Base-by-base conservation (phyloP, 257 asterid genomes). In the Misopates orontium region DNA sequence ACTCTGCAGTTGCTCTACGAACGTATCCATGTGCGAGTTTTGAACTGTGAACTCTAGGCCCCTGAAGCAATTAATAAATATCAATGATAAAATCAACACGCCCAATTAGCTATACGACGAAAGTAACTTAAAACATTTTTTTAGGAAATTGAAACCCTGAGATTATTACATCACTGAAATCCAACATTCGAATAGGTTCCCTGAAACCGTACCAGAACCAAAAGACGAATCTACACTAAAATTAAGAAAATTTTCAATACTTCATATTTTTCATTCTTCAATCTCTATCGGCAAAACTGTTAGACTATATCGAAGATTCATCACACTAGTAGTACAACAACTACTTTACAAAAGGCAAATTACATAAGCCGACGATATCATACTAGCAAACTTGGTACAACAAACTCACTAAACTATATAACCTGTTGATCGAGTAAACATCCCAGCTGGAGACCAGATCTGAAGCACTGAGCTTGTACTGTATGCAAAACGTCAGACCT, bases 401-500 rank as follows among this genome's bases (percentile, higher is more conserved):
- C 11, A 13, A 2, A 42, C 28, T 3, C 0, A 23, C 0, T 8
- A 39, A 66, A 49, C 9, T 51, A 75, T 69, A 93, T n/a, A n/a
- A n/a, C 99, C 96, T 86, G 86, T 86, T 94, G 64, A 90, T 71
- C 19, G 96, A 86, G 78, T 79, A 94, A 23, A 74, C 78, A 0
- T 94, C 99, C 97, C 97, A 94, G 79, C 87, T 86, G 70, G 95
- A 84, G 47, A 90, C 97, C 17, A 94, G 81, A 75, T 90, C 99
- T 31, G 95, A 79, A 69, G 99, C 86, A 75, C 91, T 89, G 65
- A 90, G 83, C 78, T 85, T 82, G 87, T 83, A 88, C 73, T 90
- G 83, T 48, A 86, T 88, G 48, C 97, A 86, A 71, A 78, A 79
- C n/a, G 97, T 82, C 21, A 90, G 80, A 76, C 93, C 97, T 94